These are phyloP conservation scores for Eimeria zaria DNA, from an alignment of 169 alveolate genomes.

Conservation along the genomic window DNA sequence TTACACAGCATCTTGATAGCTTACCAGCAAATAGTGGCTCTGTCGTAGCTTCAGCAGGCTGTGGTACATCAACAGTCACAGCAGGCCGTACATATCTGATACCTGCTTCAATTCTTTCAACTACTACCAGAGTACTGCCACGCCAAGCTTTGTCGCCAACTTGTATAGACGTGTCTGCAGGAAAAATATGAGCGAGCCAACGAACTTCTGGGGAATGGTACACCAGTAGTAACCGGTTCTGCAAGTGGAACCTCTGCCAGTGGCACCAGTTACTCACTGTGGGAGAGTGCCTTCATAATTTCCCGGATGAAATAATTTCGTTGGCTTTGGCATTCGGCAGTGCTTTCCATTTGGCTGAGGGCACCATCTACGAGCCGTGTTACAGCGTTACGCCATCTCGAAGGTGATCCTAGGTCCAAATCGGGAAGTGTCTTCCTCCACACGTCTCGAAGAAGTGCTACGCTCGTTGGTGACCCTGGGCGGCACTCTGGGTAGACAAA, in stretches of 20 bases:
- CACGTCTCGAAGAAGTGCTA: conserved; percentile 49
- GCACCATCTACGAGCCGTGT: conserved; percentile 24
- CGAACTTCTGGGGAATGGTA: neutral
- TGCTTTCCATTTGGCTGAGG: neutral
- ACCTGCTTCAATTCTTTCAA: neutral
- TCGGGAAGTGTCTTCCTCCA: conserved; percentile 3
- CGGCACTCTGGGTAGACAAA: conserved; percentile 10
- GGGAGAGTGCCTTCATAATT: conserved; percentile 39
- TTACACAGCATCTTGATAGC: neutral
- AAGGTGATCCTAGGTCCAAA: neutral
- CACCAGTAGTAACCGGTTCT: neutral
- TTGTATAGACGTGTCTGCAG: conserved; percentile 25
- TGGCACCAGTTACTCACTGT: conserved; percentile 46
- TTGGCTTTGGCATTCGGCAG: conserved; percentile 19
- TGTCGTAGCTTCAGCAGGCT: conserved; percentile 36
- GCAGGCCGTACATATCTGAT: conserved; percentile 32
- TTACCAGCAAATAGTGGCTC: conserved; percentile 42
- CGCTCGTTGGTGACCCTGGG: conserved; percentile 33
- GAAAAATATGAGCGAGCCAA: neutral
- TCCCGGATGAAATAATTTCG: conserved; percentile 6
- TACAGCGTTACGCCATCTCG: neutral
- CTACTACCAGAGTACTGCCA: conserved; percentile 11
- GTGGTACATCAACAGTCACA: neutral
- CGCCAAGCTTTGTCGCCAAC: conserved; percentile 50
- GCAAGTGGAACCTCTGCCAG: neutral